Percentiles rank a stretch among this genome's conserved stretches.
phyloP scores from a whole-genome alignment of 1,284 basidiomycete genomes.

The Cutaneotrichosporon arboriforme region DNA sequence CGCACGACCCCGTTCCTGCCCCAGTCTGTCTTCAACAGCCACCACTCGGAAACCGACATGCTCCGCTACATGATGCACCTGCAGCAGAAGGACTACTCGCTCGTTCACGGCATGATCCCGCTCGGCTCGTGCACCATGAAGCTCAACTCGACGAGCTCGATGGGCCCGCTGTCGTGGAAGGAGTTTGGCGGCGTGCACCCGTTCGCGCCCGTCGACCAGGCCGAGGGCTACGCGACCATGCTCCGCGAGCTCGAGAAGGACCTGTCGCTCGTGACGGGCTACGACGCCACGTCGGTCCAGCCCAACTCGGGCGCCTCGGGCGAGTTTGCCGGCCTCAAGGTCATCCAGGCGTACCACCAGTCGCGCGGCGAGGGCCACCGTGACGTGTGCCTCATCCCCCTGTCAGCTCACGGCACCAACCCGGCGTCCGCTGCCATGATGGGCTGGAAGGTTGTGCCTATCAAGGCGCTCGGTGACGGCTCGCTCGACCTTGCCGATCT shows the following conservation, averaged over 20 bases:
- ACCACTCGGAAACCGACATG: constrained; percentile 98
- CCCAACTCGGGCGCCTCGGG: constrained; percentile 96
- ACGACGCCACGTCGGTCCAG: constrained; percentile 88
- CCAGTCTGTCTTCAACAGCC: constrained; percentile 87
- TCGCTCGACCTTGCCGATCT: constrained; percentile 85
- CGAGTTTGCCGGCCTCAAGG: constrained; percentile 88
- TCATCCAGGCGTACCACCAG: constrained; percentile 91
- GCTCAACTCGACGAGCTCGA: constrained; percentile 91
- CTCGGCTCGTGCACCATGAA: constrained; percentile 97
- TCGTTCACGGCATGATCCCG: constrained; percentile 95
- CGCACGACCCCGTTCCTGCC: constrained; percentile 73
- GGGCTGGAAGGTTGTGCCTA: constrained; percentile 88
- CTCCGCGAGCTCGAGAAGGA: constrained; percentile 89
- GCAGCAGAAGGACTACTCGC: constrained; percentile 88
- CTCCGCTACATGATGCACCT: constrained; percentile 91
- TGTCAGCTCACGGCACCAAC: constrained; percentile 94
- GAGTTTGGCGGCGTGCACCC: constrained; percentile 88
- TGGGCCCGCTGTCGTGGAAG: constrained; percentile 92
- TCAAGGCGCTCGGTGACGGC: constrained; percentile 82
- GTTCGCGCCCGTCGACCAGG: constrained; percentile 85
- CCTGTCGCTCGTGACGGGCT: constrained; percentile 90
- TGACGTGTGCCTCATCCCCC: constrained; percentile 88
- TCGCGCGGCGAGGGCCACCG: constrained; percentile 78
- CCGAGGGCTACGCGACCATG: constrained; percentile 75
- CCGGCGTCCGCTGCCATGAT: constrained; percentile 96